Evolutionary conservation across 306 rosid species (phyloP).

Genomic region (Prosopis cineraria): DNA sequence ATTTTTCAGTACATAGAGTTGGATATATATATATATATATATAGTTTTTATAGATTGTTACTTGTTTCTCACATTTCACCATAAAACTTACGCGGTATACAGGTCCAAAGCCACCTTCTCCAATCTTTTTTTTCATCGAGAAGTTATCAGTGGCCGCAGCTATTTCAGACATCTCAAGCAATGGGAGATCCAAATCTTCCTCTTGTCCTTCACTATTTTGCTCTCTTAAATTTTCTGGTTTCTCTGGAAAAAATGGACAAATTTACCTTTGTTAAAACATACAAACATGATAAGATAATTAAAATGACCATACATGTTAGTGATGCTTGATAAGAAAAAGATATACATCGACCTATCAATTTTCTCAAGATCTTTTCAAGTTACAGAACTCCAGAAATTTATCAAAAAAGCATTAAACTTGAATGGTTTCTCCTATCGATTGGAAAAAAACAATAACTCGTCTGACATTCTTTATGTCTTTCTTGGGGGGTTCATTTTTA

Average conservation of each 20-base stretch:
- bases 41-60: background rate
- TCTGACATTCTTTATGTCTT: background rate
- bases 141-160: constrained; percentile 37
- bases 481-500: background rate
- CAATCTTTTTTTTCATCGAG: constrained; percentile 34
- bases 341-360: background rate
- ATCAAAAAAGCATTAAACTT: background rate
- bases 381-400: background rate
- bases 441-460: background rate
- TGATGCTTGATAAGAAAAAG: constrained; percentile 1
- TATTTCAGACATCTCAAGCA: constrained; percentile 30
- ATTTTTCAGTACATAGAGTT: background rate
- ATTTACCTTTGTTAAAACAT: background rate
- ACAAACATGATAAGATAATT: background rate
- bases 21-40: too few relatives aligned
- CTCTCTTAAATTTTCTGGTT: background rate
- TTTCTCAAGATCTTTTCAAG: background rate
- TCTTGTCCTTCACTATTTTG: constrained; percentile 19
- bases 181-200: constrained; percentile 47
- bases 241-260: background rate
- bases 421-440: background rate
- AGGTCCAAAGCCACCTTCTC: constrained; percentile 50
- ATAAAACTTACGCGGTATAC: constrained; percentile 34
- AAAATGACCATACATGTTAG: background rate
- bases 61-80: background rate